Conservation (phyloP, 2,329 filamentous ascomycete species). For the Colletotrichum shisoi region DNA sequence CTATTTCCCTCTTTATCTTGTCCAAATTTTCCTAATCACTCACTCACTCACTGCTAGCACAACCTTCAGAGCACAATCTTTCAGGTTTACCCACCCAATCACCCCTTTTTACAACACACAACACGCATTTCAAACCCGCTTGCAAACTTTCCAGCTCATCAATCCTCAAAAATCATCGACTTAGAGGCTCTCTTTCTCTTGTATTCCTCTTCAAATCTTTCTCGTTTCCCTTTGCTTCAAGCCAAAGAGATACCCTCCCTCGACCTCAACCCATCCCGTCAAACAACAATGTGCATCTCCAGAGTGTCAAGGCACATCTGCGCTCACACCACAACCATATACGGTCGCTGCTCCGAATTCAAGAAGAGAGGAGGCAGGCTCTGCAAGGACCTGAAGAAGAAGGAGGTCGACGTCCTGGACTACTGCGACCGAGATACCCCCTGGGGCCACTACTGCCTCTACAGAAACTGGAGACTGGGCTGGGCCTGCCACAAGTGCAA, state of each 20-base stretch:
- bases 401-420: accelerated
- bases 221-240: no score
- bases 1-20: no score
- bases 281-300: no score
- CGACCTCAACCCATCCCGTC: no score
- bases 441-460: neutral
- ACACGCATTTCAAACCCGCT: no score
- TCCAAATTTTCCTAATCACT: no score
- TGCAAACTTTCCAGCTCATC: no score
- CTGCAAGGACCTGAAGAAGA: neutral
- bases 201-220: no score
- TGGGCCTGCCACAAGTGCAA: slow-evolving; percentile 25
- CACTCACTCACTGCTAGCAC: neutral
- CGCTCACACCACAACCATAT: neutral
- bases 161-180: no score
- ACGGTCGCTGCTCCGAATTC: neutral
- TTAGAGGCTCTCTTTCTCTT: no score
- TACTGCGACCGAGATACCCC: neutral
- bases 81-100: neutral
- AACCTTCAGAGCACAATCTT: neutral
- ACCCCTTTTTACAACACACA: neutral
- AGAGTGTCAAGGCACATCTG: neutral
- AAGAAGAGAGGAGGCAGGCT: neutral
- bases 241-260: no score
- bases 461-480: neutral